Base-by-base conservation (phyloP, 192 early-diverging fungal species). In the Allomyces macrogynus region DNA sequence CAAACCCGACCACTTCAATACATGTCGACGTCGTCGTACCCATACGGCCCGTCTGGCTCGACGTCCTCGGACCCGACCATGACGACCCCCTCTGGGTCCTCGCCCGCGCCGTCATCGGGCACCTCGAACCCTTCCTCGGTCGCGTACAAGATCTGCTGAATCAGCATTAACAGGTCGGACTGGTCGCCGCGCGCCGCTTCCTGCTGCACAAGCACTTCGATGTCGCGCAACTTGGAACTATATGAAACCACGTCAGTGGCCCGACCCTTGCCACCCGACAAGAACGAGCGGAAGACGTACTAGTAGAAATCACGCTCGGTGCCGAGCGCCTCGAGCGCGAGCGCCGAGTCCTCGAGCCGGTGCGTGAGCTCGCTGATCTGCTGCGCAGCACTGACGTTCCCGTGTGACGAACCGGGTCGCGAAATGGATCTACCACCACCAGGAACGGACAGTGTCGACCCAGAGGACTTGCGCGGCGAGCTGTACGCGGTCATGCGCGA, bases 221-320 rank as follows among this genome's bases (percentile, higher is more conserved):
- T 92, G 71, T 95, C 92, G 40, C 93, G 76, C 67, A 96, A 75
- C 76, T 96, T 99, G 24, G 73, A 70, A 73, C 94, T 40, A 40
- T 0, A 40, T 2, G 2, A 27, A 27, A 27, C 26, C 26, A 27
- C n/a, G 26, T 27, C 26, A 27, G 26, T 4, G 4, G n/a, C 26
- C 26, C 1, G 26, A 27, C 4, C 26, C 26, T 3, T 4, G 26
- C n/a, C n/a, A n/a, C n/a, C n/a, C n/a, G n/a, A n/a, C n/a, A n/a
- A n/a, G n/a, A n/a, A n/a, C n/a, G n/a, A n/a, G n/a, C n/a, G n/a
- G n/a, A n/a, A n/a, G n/a, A 27, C 32, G 32, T 8, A 40, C 32
- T 40, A 99, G 68, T 99, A 99, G 73, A 99, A 99, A 67, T 99
- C 93, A 23, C 95, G 80, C 72, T 99, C 93, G 76, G 91, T 96